Percentiles rank a stretch among this genome's conserved stretches.
Evolutionary conservation across 257 asterid genomes (phyloP).

Genomic region (Fraxinus pennsylvanica): DNA sequence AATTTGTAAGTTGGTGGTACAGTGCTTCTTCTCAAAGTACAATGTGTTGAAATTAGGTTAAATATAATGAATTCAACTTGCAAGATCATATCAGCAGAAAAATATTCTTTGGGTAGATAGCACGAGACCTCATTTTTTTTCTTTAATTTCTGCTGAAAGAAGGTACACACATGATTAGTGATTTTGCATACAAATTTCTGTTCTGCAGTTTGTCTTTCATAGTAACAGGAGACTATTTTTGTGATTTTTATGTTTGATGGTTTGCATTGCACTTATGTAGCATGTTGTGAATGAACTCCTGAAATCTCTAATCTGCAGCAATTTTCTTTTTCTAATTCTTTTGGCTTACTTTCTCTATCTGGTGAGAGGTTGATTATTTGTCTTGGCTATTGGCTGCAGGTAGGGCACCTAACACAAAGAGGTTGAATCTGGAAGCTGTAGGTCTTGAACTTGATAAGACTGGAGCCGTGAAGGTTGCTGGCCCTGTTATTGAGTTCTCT

Average conservation of each 20-base stretch:
- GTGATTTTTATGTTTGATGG: background rate
- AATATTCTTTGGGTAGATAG: background rate
- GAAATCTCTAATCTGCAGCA: background rate
- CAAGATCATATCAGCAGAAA: background rate
- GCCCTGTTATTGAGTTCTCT: background rate
- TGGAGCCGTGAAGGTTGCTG: slow-evolving; percentile 73
- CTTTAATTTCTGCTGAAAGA: background rate
- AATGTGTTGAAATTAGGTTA: background rate
- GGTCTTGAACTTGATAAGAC: slow-evolving; percentile 72
- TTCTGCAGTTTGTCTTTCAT: background rate
- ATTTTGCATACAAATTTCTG: background rate
- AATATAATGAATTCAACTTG: background rate
- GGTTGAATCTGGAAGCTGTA: slow-evolving; percentile 87
- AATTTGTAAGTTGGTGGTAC: background rate
- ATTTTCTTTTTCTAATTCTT: background rate
- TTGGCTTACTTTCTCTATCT: background rate
- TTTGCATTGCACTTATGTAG: background rate
- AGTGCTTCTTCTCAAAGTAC: background rate
- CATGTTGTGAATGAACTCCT: background rate
- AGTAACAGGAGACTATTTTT: background rate
- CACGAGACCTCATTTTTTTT: background rate
- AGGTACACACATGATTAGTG: background rate
- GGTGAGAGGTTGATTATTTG: background rate
- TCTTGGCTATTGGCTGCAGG: slow-evolving; percentile 50
- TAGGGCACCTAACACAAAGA: slow-evolving; percentile 79